Evolutionary conservation across 2,329 filamentous ascomycete genomes (phyloP).

Genomic region (Exophiala aquamarina): DNA sequence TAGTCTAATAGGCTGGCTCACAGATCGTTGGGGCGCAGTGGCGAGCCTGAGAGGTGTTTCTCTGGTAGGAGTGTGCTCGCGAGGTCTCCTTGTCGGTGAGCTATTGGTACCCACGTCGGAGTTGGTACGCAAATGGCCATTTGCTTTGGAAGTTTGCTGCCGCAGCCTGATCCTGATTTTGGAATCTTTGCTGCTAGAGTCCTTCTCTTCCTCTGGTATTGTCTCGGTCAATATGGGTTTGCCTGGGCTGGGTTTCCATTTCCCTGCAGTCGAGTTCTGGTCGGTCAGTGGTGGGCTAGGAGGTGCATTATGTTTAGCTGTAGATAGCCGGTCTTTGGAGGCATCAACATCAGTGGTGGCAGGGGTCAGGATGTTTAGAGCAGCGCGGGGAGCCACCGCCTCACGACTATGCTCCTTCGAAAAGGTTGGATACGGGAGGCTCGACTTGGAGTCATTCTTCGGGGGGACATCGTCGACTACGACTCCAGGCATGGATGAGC

Average conservation of each 20-base stretch:
- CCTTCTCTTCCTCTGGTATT: conserved; percentile 31
- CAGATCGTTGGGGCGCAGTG: conserved; percentile 34
- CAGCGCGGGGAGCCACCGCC: conserved; percentile 63
- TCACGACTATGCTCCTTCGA: conserved; percentile 93
- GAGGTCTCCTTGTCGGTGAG: conserved; percentile 32
- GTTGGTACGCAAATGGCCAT: conserved; percentile 40
- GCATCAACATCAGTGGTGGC: conserved; percentile 69
- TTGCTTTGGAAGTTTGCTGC: conserved; percentile 41
- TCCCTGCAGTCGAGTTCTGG: conserved; percentile 37
- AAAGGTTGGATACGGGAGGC: conserved; percentile 75
- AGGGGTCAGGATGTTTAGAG: conserved; percentile 59
- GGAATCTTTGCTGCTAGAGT: conserved; percentile 33
- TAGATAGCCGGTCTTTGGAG: conserved; percentile 41
- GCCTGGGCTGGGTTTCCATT: conserved; percentile 35
- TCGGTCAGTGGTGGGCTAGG: conserved; percentile 52
- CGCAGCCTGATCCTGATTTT: conserved; percentile 39
- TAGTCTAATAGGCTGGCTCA: conserved; percentile 32
- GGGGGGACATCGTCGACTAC: conserved; percentile 18
- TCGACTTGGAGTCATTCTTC: conserved; percentile 42
- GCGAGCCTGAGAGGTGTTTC: conserved; percentile 29
- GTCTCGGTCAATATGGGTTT: conserved; percentile 30
- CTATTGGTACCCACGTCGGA: conserved; percentile 38
- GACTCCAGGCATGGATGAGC: conserved; percentile 31
- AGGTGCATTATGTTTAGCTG: conserved; percentile 38
- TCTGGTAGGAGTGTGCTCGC: conserved; percentile 29